Percentiles rank a stretch among this genome's conserved stretches.
Evolutionary conservation across 139 green algal species (phyloP).

Genomic region (Trebouxia sp.): DNA sequence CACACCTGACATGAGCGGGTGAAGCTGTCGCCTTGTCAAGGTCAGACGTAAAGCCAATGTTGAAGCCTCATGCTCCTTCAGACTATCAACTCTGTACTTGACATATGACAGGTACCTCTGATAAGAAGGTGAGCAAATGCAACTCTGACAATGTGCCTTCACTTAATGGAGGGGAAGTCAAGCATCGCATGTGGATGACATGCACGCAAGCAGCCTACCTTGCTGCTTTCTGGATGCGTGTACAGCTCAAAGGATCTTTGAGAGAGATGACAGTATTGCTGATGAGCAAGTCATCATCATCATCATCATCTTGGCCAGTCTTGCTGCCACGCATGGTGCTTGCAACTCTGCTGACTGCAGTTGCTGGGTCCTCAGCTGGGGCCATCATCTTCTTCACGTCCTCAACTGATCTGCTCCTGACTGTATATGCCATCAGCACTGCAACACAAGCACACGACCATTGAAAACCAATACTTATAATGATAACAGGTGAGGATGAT

Average conservation of each 20-base stretch:
- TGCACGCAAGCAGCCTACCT: slow-evolving; percentile 38
- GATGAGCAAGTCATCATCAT: slow-evolving; percentile 42
- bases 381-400: slow-evolving; percentile 72
- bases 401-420: slow-evolving; percentile 38
- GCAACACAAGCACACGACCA: slow-evolving; percentile 36
- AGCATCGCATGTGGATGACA: too few species aligned
- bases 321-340: slow-evolving; percentile 38
- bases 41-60: too few species aligned
- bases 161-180: too few species aligned
- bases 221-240: slow-evolving; percentile 57
- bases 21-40: too few species aligned
- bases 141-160: background rate
- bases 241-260: slow-evolving; percentile 53
- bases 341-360: slow-evolving; percentile 45
- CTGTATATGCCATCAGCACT: slow-evolving; percentile 40
- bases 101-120: too few species aligned
- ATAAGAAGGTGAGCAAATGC: background rate
- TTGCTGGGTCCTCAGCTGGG: slow-evolving; percentile 43
- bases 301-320: background rate
- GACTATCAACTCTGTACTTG: too few species aligned
- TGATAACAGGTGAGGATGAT: too few species aligned
- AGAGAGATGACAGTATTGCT: slow-evolving; percentile 54
- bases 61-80: too few species aligned
- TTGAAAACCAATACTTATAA: too few species aligned
- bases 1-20: too few species aligned